Evolutionary conservation across 2,329 filamentous ascomycete species (phyloP), one percentile per base, ranked within the genome.

Genomic region (Zalaria obscura): DNA sequence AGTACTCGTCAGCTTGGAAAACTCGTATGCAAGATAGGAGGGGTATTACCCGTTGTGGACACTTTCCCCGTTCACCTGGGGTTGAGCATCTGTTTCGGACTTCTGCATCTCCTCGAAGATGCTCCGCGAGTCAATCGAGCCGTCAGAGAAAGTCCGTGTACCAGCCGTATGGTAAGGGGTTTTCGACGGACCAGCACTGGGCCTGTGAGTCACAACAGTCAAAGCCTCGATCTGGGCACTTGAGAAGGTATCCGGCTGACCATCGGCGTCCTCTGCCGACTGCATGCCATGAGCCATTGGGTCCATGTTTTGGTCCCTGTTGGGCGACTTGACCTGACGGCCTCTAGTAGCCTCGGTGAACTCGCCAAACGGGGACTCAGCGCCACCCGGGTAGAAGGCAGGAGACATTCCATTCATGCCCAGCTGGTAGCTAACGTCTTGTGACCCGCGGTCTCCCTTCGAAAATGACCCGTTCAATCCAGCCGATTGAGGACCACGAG

Each of bases 111-210:
- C 67, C 47, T 67, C 63, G 52, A 63, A 61, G 54, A 70, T 66
- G 50, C 60, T 65, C 55, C 61, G 65, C 52, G 65, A 65, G 59
- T 77, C 67, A 57, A 76, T 68, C 39, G 65, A 72, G 47, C 69
- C 66, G 55, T 75, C 72, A 47, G 70, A 72, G 57, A 72, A 73
- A 18, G 68, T 72, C 56, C 67, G 63, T 18, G 62, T 61, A 25
- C 61, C 59, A 33, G 60, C 49, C 40, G 54, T 60, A 49, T 65
- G 63, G 49, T 59, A 63, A 27, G 59, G 55, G 52, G 46, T 54
- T 36, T 41, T 40, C 29, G 40, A 37, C 29, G 36, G 38, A 8
- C 32, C 27, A 18, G 44, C 38, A 18, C 39, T 42, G 33, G 50
- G 50, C 54, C 53, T 64, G 50, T 61, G 67, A 41, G 75, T 67